Conservation (phyloP, 106 monocot species). For the Amphibolis antarctica region DNA sequence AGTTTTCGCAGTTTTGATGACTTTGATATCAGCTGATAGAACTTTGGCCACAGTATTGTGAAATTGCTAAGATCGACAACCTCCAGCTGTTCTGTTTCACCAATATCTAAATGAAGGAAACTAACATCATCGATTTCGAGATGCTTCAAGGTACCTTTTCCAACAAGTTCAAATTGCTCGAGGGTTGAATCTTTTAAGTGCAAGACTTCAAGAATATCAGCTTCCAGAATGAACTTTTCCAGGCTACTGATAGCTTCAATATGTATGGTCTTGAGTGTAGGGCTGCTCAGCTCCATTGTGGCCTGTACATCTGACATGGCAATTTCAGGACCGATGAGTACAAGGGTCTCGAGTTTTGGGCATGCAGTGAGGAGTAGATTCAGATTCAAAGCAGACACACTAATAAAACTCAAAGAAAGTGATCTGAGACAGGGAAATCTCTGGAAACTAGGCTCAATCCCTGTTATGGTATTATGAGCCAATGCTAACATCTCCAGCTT, state of each 20-base stretch:
- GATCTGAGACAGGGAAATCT: conserved; percentile 68
- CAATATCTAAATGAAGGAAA: conserved; percentile 84
- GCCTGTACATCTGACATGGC: conserved; percentile 75
- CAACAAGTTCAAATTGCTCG: conserved; percentile 83
- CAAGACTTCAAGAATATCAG: conserved; percentile 72
- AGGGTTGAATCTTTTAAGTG: conserved; percentile 76
- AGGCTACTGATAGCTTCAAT: conserved; percentile 51
- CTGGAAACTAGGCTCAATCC: conserved; percentile 77
- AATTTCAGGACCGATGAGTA: conserved; percentile 64
- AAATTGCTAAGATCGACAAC: conserved; percentile 81
- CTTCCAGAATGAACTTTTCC: conserved; percentile 87
- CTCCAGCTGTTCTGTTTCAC: conserved; percentile 72
- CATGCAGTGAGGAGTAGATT: conserved; percentile 61
- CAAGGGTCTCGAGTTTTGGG: conserved; percentile 68
- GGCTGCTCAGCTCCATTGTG: conserved; percentile 62
- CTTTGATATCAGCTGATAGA: conserved; percentile 73
- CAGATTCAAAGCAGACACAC: conserved; percentile 79
- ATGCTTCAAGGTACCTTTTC: conserved; percentile 64
- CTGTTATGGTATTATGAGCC: conserved; percentile 67
- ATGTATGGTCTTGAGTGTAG: conserved; percentile 62
- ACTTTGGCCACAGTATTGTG: conserved; percentile 84
- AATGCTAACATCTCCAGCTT: conserved; percentile 74
- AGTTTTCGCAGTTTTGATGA: conserved; percentile 64
- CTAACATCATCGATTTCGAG: conserved; percentile 93
- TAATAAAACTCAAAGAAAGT: conserved; percentile 60